These are phyloP conservation scores for Candida maesae DNA, from an alignment of 805 yeast species.

Conservation along the genomic window DNA sequence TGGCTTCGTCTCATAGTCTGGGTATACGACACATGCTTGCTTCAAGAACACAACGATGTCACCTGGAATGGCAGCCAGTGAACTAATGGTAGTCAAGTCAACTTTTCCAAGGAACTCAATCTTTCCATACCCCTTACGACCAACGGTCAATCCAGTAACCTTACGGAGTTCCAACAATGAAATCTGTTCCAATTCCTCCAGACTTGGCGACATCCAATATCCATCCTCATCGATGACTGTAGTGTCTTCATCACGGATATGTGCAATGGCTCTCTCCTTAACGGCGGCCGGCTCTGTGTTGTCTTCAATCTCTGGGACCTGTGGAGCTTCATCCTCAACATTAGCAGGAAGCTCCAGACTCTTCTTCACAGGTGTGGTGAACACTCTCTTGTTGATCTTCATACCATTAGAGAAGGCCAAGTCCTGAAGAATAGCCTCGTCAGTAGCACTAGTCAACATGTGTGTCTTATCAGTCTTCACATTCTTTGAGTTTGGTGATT, in stretches of 20 bases:
- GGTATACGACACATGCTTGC: conserved; percentile 66
- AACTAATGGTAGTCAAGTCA: conserved; percentile 67
- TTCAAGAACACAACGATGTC: conserved; percentile 57
- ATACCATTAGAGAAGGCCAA: conserved; percentile 8
- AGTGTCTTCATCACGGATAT: conserved; percentile 10
- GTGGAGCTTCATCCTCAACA: background rate
- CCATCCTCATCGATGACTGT: conserved; percentile 51
- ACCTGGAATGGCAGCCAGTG: conserved; percentile 61
- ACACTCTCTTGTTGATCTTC: conserved; percentile 9
- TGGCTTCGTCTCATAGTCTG: conserved; percentile 60
- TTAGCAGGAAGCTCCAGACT: background rate
- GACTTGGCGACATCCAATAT: conserved; percentile 83
- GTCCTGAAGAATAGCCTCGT: conserved; percentile 57
- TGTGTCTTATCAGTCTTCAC: conserved; percentile 11
- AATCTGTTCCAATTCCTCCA: conserved; percentile 55
- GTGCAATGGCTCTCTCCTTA: conserved; percentile 3
- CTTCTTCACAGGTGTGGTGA: conserved; percentile 9
- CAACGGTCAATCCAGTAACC: conserved; percentile 66
- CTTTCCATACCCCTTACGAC: conserved; percentile 69
- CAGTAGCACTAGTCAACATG: conserved; percentile 47
- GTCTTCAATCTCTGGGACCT: background rate
- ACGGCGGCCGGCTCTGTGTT: background rate
- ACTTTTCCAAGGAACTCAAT: conserved; percentile 78
- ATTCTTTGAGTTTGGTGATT: conserved; percentile 2
- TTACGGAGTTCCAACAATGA: conserved; percentile 60